Evolutionary conservation across 192 early-diverging fungal species (phyloP).

Genomic region (Coemansia sp.): DNA sequence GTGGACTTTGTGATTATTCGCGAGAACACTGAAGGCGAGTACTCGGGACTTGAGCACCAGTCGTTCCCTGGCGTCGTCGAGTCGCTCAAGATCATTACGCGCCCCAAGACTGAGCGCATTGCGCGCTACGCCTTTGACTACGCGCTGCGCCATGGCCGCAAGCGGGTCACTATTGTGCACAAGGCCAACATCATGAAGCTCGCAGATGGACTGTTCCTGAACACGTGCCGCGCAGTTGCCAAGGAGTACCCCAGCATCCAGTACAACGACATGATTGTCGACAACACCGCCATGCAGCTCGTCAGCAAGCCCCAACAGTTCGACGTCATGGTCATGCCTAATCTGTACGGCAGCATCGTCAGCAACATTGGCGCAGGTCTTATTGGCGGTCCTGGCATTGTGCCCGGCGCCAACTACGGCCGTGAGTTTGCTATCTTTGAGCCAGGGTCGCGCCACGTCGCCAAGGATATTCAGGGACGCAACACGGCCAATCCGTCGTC

Average conservation of each 20-base stretch:
- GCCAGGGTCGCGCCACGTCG: constrained; percentile 98
- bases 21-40: constrained; percentile 99
- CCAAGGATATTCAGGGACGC: constrained; percentile 90
- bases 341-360: constrained; percentile 99
- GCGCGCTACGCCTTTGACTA: constrained; percentile 98
- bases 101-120: constrained; percentile 97
- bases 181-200: constrained; percentile 99
- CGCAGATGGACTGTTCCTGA: constrained; percentile 96
- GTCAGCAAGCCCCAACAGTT: constrained; percentile 97
- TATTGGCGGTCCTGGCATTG: constrained; percentile 92
- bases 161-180: constrained; percentile 98
- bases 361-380: constrained; percentile 97
- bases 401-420: constrained; percentile 98
- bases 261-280: constrained; percentile 99
- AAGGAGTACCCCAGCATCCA: constrained; percentile 91
- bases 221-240: constrained; percentile 93
- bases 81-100: constrained; percentile 96
- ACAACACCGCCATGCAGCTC: constrained; percentile 99
- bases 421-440: constrained; percentile 97
- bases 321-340: constrained; percentile 99
- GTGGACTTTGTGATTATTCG: constrained; percentile 99
- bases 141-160: constrained; percentile 93
- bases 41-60: constrained; percentile 98
- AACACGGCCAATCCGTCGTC: constrained; percentile 97
- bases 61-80: constrained; percentile 98